Evolutionary conservation across 345 rosid genomes (phyloP), one percentile per base, ranked within the genome.

Genomic region (Excoecaria agallocha): DNA sequence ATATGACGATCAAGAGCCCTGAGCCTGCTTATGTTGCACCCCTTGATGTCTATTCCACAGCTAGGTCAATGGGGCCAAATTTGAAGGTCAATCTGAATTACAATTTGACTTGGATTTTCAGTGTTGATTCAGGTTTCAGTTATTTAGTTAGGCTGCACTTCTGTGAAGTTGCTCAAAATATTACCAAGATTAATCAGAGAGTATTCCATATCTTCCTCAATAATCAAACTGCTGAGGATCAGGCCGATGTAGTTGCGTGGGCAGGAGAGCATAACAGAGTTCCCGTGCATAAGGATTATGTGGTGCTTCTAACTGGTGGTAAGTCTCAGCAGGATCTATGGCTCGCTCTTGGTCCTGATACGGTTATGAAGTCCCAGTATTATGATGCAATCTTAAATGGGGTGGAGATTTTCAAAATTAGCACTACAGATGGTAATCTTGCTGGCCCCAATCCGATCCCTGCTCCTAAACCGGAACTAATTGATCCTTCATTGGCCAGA

Each of bases 61-160:
- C 96, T 0, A 86, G 98, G 81, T 77, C 97, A 0, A 93, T 93
- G 98, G 98, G 99, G 69, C 92, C 92, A 0, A 39, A 68, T 15
- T 5, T 82, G 56, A 15, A 22, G 0, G 15, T 95, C 76, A 93
- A 89, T 63, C 0, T 54, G 75, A 86, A 90, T 66, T 95, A 73
- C 84, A 89, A 95, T 56, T 84, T 95, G 74, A 86, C 97, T 16
- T 95, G 98, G 99, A 54, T 91, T 68, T 90, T 95, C 76, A 81
- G 89, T 43, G 81, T 95, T 22, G 99, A 95, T 77, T 77, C 97
- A 1, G 92, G 92, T 11, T 95, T 95, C 76, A 50, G 5, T 60
- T 93, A 91, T 86, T 86, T 95, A 73, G 85, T 93, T n/a, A 90
- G 99, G 88, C 94, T 95, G 22, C 97, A 95, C 78, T 91, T 91